Evolutionary conservation across 352 stramenopile species (phyloP), one percentile per base, ranked within the genome.

Genomic region (Phytophthora litchii): DNA sequence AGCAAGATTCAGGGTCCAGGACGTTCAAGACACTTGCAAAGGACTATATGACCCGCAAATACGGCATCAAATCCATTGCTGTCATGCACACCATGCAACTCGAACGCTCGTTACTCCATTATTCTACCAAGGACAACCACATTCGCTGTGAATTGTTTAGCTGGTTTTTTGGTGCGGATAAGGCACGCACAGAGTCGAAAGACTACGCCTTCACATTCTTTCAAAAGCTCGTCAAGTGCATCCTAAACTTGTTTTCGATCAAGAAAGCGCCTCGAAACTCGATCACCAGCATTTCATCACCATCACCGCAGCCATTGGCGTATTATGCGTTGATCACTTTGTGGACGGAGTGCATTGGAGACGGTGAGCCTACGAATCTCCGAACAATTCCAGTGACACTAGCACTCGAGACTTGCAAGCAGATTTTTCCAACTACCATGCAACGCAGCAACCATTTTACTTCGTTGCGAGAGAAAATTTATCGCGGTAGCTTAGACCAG

Each of bases 41-140:
- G 34, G 79, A 91, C 50, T 82, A 77, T 27, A 67, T 91, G 12
- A 61, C 68, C 9, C 78, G 81, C 13, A 89, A 88, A 54, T 91
- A 91, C 42, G 81, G 81, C 19, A 89, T 91, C 47, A 88, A 87
- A 48, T 88, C 81, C 10, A 88, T 91, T 31, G 81, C 81, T 1
- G 54, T 83, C 23, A 86, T 89, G 75, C 71, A 91, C 55, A 74
- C 77, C 13, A 44, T 88, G 34, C 81, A 91, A 55, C 76, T 91
- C 9, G 79, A 91, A 49, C 76, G 78, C 5, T 91, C 81, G 11
- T 67, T 91, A n/a, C 43, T 86, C 3, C 67, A 86, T 42, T 88
- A 84, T 56, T 57, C 47, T 19, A 57, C 60, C 3, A 76, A 66
- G 4, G 66, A 80, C n/a, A 70, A 73, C 6, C 70, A 91, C 50